Evolutionary conservation across 208 protist species (phyloP), one percentile per base, ranked within the genome.

Genomic region (Crithidia expoeki): DNA sequence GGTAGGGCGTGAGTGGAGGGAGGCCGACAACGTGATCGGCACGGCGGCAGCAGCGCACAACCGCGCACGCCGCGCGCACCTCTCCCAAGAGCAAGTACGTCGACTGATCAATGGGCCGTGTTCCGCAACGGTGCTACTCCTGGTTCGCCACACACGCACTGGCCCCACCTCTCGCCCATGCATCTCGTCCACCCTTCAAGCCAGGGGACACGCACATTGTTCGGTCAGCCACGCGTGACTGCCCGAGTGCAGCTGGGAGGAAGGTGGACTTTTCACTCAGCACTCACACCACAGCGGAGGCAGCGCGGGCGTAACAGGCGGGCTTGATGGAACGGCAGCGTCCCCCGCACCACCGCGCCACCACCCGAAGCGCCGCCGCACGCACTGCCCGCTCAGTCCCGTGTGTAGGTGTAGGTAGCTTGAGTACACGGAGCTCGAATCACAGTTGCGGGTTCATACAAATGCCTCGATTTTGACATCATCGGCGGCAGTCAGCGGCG

Each of bases 401-500:
- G 74, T 80, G 73, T 70, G 17, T 79, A 71, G 58, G 72, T 60
- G 59, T 79, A 81, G 79, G 79, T 84, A 84, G 79, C 79, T 80
- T 59, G 47, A 74, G 65, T 72, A 74, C 79, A 84, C 79, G 79
- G 79, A 80, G 68, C 53, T 80, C 68, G 58, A 84, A 84, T 84
- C 79, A 84, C 38, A 23, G 68, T 52, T 76, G 69, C 79, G 72
- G 74, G 61, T 76, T 84, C 79, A 84, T 79, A 84, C 79, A 84
- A 84, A 84, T 84, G 79, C 79, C 79, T 84, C 79, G 79, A 72
- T 76, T 76, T 58, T 58, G 30, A 38, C 52, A 58, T 58, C 52
- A 58, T 21, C 4, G 19, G 52, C 9, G 14, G 52, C 52, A 38
- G 52, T 38, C 52, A 6, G 3, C 23, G 49, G 14, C 49, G 33